These are phyloP conservation scores for Suaeda aralocaspica DNA, from an alignment of 148 eudicot genomes.

Conservation along the genomic window DNA sequence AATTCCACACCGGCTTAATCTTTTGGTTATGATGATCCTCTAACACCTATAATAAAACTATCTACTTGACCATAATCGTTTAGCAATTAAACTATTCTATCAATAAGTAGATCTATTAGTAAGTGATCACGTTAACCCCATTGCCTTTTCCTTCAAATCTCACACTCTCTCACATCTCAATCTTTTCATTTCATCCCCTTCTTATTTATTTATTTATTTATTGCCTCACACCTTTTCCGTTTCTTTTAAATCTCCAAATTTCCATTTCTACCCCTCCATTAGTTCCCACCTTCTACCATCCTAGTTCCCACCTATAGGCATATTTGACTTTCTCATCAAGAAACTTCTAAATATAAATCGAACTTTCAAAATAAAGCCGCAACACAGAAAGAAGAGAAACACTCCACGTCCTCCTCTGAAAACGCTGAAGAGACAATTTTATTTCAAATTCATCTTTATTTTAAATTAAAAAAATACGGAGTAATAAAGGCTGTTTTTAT, in stretches of 20 bases:
- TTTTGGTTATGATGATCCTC: too few relatives aligned
- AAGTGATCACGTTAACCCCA: not conserved
- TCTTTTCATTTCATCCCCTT: too few relatives aligned
- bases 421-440: not conserved
- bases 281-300: not conserved
- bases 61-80: too few relatives aligned
- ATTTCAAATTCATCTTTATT: not conserved
- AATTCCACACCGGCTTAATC: too few relatives aligned
- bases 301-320: too few relatives aligned
- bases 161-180: not conserved
- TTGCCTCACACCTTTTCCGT: not conserved
- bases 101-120: too few relatives aligned
- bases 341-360: too few relatives aligned
- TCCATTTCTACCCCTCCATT: not conserved
- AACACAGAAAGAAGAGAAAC: not conserved
- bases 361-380: too few relatives aligned
- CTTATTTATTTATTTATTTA: not conserved
- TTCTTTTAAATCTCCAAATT: not conserved
- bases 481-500: not conserved
- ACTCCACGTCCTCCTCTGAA: not conserved
- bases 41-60: too few relatives aligned
- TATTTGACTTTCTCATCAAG: too few relatives aligned
- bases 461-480: not conserved
- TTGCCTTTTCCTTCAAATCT: constrained; percentile 9
- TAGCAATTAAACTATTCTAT: too few relatives aligned